These are phyloP conservation scores for Pseudogymnoascus sp. DNA, from an alignment of 2,329 filamentous ascomycete species.

Conservation along the genomic window DNA sequence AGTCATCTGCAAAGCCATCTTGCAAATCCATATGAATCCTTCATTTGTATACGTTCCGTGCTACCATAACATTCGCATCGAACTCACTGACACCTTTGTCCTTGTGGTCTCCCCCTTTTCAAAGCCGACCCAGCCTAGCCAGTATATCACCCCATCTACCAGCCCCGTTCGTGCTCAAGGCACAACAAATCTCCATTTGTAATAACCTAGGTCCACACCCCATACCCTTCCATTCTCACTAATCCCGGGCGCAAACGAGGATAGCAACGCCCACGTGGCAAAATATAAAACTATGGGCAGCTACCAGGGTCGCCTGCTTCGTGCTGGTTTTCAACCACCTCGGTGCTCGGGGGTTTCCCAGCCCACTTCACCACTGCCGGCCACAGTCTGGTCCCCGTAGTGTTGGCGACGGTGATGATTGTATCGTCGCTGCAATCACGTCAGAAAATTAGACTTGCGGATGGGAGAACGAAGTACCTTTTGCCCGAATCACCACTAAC, in stretches of 20 bases:
- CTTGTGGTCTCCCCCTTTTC: neutral
- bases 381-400: neutral
- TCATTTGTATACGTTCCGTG: neutral
- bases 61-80: neutral
- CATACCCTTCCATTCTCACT: neutral
- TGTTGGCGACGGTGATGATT: neutral
- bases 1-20: neutral
- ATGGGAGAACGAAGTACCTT: neutral
- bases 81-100: neutral
- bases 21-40: neutral
- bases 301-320: neutral
- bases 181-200: neutral
- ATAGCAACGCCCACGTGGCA: neutral
- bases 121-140: neutral
- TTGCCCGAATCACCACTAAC: neutral
- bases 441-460: neutral
- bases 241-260: neutral
- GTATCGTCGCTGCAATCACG: neutral
- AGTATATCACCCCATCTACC: neutral
- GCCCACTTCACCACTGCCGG: slow-evolving; percentile 1
- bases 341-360: neutral
- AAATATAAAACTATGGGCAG: neutral
- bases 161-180: neutral
- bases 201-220: neutral
- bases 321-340: neutral